Conservation (phyloP, 2,329 filamentous ascomycete genomes). For the Fusarium proliferatum region DNA sequence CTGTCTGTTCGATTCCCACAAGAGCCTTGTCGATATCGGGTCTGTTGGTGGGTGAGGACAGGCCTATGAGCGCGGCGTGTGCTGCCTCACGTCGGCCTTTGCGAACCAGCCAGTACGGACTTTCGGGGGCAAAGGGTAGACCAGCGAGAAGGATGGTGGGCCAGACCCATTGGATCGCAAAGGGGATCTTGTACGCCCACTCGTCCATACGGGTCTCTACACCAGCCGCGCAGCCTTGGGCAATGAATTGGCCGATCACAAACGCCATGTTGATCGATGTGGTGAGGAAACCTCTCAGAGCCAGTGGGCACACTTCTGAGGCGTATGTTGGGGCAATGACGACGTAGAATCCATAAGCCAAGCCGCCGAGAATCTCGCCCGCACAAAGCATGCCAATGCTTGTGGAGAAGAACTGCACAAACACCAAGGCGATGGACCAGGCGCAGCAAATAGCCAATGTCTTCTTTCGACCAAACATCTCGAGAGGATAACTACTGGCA, state of each 20-base stretch:
- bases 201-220: conserved; percentile 36
- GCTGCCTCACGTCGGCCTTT: conserved; percentile 44
- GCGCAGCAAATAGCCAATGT: neutral
- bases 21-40: conserved; percentile 52
- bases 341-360: neutral
- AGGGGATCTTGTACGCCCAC: conserved; percentile 52
- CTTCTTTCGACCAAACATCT: neutral
- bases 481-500: neutral
- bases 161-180: conserved; percentile 54
- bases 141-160: conserved; percentile 44
- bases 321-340: conserved; percentile 52
- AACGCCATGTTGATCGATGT: conserved; percentile 57
- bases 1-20: conserved; percentile 75
- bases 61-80: conserved; percentile 40
- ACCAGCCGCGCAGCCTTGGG: conserved; percentile 45
- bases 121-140: conserved; percentile 47
- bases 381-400: neutral
- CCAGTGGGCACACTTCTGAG: conserved; percentile 55
- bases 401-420: neutral
- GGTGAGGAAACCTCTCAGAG: conserved; percentile 55
- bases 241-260: conserved; percentile 52
- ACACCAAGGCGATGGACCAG: neutral
- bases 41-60: conserved; percentile 54
- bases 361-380: neutral
- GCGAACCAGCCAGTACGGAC: conserved; percentile 49